Evolutionary conservation across 192 early-diverging fungal genomes (phyloP).

Genomic region (Coemansia sp.): DNA sequence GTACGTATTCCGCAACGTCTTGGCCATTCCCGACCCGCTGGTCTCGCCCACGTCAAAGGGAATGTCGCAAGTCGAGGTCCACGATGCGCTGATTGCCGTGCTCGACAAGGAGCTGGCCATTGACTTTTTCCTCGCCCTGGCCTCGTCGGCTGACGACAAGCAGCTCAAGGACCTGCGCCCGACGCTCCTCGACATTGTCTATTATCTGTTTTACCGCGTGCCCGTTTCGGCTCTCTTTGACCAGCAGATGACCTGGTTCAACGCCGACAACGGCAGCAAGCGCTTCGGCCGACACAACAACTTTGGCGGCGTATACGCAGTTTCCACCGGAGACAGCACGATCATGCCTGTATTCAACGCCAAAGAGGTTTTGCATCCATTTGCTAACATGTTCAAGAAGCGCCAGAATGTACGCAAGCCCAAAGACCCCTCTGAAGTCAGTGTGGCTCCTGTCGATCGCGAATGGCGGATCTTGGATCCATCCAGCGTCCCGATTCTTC

Average conservation of each 20-base stretch:
- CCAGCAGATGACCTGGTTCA: slow-evolving; percentile 29
- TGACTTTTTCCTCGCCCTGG: slow-evolving; percentile 71
- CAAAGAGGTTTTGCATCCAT: slow-evolving; percentile 40
- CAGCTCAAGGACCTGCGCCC: slow-evolving; percentile 57
- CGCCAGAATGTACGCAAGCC: slow-evolving; percentile 23
- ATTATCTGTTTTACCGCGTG: slow-evolving; percentile 52
- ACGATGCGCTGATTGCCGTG: slow-evolving; percentile 64
- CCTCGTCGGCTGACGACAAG: slow-evolving; percentile 62
- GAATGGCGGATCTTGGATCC: slow-evolving; percentile 40
- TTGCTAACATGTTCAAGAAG: slow-evolving; percentile 45
- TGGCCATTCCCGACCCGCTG: slow-evolving; percentile 77
- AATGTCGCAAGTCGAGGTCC: slow-evolving; percentile 64
- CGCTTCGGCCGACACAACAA: slow-evolving; percentile 60
- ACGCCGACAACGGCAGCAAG: slow-evolving; percentile 13
- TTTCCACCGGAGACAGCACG: slow-evolving; percentile 49
- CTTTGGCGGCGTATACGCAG: slow-evolving; percentile 70
- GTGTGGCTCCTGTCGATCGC: slow-evolving; percentile 15
- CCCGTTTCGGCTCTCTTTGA: slow-evolving; percentile 39
- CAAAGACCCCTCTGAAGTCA: slow-evolving; percentile 2
- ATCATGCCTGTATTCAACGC: slow-evolving; percentile 54
- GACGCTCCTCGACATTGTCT: slow-evolving; percentile 50
- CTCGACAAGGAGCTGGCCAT: slow-evolving; percentile 66
- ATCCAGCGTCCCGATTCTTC: slow-evolving; percentile 28
- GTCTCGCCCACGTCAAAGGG: slow-evolving; percentile 59
- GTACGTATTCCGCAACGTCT: slow-evolving; percentile 77